Evolutionary conservation across 768 basidiomycete genomes (phyloP).

Genomic region (Stropharia rugosoannulata): DNA sequence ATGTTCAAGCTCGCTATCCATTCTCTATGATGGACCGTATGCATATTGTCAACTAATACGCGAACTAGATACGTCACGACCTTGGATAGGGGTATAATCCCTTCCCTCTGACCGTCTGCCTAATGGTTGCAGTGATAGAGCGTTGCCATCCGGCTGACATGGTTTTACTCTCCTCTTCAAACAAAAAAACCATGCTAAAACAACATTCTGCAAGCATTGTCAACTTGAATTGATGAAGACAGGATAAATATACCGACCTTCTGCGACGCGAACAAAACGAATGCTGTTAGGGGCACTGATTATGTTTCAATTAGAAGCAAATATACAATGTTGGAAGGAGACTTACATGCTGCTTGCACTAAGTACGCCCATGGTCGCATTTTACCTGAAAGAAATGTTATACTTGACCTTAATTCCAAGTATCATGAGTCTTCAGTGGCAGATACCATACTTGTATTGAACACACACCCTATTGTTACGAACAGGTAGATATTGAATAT

Average conservation of each 20-base stretch:
- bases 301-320: constrained; percentile 7
- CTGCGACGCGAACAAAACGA: constrained; percentile 49
- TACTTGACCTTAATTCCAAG: constrained; percentile 30
- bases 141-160: constrained; percentile 3
- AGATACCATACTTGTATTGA: neutral
- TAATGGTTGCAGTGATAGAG: neutral
- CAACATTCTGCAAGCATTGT: constrained; percentile 31
- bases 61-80: neutral
- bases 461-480: constrained; percentile 40
- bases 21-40: too few relatives aligned
- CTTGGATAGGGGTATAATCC: constrained; percentile 5
- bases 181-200: constrained; percentile 36
- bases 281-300: constrained; percentile 48
- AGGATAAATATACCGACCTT: constrained; percentile 29
- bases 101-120: neutral
- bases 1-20: too few relatives aligned
- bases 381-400: constrained; percentile 32
- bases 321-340: neutral
- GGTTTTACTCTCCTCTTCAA: constrained; percentile 8
- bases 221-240: neutral
- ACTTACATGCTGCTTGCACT: constrained; percentile 49
- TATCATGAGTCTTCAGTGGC: neutral
- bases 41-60: neutral
- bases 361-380: constrained; percentile 39
- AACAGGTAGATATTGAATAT: constrained; percentile 47